Conservation (phyloP, 306 rosid genomes). For the Abrus precatorius region DNA sequence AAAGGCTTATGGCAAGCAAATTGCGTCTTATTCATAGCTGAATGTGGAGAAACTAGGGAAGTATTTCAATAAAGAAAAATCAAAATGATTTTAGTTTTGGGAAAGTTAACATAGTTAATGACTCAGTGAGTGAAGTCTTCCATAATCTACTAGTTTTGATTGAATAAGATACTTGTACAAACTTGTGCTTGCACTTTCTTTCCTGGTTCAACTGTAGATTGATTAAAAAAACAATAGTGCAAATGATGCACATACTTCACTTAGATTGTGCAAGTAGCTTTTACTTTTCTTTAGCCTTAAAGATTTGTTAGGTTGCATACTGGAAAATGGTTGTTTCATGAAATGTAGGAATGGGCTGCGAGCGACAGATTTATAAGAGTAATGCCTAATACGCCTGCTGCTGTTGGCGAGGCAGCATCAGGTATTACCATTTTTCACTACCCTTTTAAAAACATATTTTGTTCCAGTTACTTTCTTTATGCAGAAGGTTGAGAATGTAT, state of each 20-base stretch:
- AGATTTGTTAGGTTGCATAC: conserved; percentile 29
- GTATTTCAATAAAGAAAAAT: background rate
- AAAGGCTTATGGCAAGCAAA: background rate
- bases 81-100: background rate
- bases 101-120: background rate
- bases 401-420: conserved; percentile 84
- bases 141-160: background rate
- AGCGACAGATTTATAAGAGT: conserved; percentile 76
- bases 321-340: conserved; percentile 40
- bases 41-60: background rate
- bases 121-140: background rate
- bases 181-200: background rate
- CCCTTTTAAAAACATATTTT: conserved; percentile 25
- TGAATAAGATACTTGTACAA: background rate
- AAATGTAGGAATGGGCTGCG: conserved; percentile 85
- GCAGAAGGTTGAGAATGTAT: background rate
- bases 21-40: background rate
- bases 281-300: conserved; percentile 17
- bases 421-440: conserved; percentile 54
- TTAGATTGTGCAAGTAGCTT: conserved; percentile 22
- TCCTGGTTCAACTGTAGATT: too few relatives aligned
- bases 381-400: conserved; percentile 83
- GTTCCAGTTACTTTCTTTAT: conserved; percentile 27
- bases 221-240: too few relatives aligned
- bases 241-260: background rate